Base-by-base conservation (phyloP, 2,329 filamentous ascomycete genomes). In the Diplodia seriata region DNA sequence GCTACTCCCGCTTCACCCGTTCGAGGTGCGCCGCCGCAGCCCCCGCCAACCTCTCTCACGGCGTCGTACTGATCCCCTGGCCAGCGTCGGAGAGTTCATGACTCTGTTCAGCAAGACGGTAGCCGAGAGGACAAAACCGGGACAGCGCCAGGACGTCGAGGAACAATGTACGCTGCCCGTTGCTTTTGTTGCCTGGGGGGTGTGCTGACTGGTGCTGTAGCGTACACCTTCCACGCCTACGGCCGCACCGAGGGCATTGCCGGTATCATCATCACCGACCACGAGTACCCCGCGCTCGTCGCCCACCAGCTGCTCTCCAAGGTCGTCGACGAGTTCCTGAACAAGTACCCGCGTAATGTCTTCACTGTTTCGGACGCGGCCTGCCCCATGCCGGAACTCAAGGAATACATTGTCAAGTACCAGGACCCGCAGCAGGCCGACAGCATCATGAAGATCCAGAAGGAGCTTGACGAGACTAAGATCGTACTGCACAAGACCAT, bases 401-500 rank as follows among this genome's bases (percentile, higher is more conserved):
- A 92, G 78, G 90, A 93, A 51, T 97, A 97, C 80, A 85, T 91
- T 62, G 77, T 80, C 50, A 89, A 90, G 72, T 97, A 93, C 82
- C 92, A 97, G 83, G 91, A 97, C 79, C 93, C 94, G 14, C 85
- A 89, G 76, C 87, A 96, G 81, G 94, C 93, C 72, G 93, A 97
- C 82, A 94, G 90, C 81, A 96, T 98, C 77, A 88, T 93, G 85
- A 94, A 93, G 85, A 97, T 99, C 75, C 94, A 98, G 81, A 91
- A 93, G 82, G 93, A 99, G 83, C 85, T 99, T 70, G 94, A 98
- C 76, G 94, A 97, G 85, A 98, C 94, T 70, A 98, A 97, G 87
- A 94, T 97, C 76, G 90, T 97, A 69, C 85, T 99, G 74, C 93
- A 98, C 83, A 97, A 98, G 87, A 97, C 95, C 54, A 97, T 97